Conservation (phyloP, 2,329 filamentous ascomycete species). For the Stemphylium beticola region DNA sequence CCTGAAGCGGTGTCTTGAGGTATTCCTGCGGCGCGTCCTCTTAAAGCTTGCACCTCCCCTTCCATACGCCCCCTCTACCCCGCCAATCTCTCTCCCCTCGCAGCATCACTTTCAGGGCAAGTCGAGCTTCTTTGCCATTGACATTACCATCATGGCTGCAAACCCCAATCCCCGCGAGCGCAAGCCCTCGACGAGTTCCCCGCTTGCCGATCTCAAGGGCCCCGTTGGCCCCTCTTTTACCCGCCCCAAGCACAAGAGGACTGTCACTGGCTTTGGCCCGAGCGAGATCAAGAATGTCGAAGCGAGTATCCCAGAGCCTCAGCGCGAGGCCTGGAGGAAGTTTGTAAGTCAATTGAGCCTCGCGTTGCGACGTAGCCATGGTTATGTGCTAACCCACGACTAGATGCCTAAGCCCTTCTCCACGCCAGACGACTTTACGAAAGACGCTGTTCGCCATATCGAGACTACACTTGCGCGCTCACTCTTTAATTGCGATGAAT, state of each 20-base stretch:
- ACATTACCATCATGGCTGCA: conserved; percentile 41
- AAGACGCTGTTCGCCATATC: conserved; percentile 88
- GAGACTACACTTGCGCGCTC: conserved; percentile 95
- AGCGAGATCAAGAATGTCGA: conserved; percentile 93
- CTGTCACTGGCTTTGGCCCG: conserved; percentile 91
- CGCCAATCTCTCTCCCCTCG: conserved; percentile 32
- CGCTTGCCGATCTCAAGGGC: conserved; percentile 84
- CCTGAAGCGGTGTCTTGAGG: conserved; percentile 3
- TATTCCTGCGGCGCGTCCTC: conserved; percentile 2
- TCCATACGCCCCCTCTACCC: conserved; percentile 27
- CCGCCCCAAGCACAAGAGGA: conserved; percentile 95
- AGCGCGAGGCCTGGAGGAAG: conserved; percentile 77
- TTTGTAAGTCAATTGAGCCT: conserved; percentile 54
- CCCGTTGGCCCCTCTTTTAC: conserved; percentile 85
- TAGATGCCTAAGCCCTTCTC: conserved; percentile 73
- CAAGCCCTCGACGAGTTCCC: conserved; percentile 79
- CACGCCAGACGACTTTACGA: conserved; percentile 80
- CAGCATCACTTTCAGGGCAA: conserved; percentile 33
- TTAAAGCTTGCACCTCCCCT: conserved; percentile 8
- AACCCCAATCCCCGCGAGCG: conserved; percentile 68
- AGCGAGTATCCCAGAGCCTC: conserved; percentile 85
- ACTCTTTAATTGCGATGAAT: conserved; percentile 97
- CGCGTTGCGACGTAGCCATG: conserved; percentile 9
- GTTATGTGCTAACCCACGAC: conserved; percentile 16
- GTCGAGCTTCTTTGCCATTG: conserved; percentile 35